Base-by-base conservation (phyloP, 805 yeast species). In the Candida tibetensis region DNA sequence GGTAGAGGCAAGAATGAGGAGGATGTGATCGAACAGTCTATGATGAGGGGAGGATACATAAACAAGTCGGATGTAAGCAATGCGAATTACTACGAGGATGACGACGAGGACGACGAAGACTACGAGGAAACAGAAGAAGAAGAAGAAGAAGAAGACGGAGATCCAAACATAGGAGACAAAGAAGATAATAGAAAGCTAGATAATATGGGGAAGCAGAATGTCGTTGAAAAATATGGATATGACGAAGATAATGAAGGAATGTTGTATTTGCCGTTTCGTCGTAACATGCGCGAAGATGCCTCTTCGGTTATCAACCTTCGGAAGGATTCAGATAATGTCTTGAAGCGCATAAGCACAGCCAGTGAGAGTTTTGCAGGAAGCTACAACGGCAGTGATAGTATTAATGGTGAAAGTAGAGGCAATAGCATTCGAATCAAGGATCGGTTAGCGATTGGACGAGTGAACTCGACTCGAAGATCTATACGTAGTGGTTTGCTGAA, bases 401-500 rank as follows among this genome's bases (percentile, higher is more conserved):
- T 7, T 10, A 21, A 10, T 10, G 9, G 10, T 7, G 10, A 7
- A 10, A 28, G 32, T n/a, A 16, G 27, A 4, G 26, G 14, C 18
- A 35, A 29, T 17, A 35, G 38, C 17, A 10, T 14, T 2, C 22
- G 31, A 28, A 28, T 35, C 23, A 28, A 22, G 12, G 33, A 29
- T 15, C 15, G 28, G 23, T 22, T 35, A 14, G 31, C 38, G 17
- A 28, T 35, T 5, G 13, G 32, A 6, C 17, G 28, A 10, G 33
- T 5, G 10, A 4, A 7, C 12, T 30, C 23, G n/a, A 4, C 32
- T 13, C 15, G 28, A 22, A 9, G 15, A 15, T 21, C 19, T 8
- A 28, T 17, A n/a, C 27, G 29, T 18, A 34, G 37, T 15, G 30
- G 37, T 13, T 19, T 36, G 12, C 39, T 36, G 34, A 22, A 30